Base-by-base conservation (phyloP, 2,329 filamentous ascomycete genomes). In the Cytospora chrysosperma region DNA sequence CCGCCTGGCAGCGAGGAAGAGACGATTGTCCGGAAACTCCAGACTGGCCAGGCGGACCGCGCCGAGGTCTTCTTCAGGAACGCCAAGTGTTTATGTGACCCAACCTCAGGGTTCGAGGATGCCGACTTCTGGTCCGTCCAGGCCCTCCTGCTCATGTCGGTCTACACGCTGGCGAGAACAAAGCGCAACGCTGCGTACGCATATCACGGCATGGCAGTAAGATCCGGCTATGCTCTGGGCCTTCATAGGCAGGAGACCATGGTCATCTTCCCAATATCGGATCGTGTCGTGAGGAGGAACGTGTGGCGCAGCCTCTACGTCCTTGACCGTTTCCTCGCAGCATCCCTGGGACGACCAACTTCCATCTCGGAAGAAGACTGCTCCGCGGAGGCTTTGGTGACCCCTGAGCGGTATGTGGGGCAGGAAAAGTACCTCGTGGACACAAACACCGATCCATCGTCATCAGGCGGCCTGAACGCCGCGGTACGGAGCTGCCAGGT, bases 81-180 rank as follows among this genome's bases (percentile, higher is more conserved):
- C 66, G 87, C 86, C 6, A 85, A 82, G 67, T 78, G 76, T 50
- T 75, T 88, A 19, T 75, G 75, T 21, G 76, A 81, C 53, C 75
- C 77, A 1, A 72, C 77, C 1, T 72, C 75, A 3, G 79, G 84
- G 0, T 82, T 88, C 55, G 86, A 88, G 69, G 83, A 88, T 68
- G 83, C 82, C 26, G 83, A 87, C 61, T 83, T 89, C 63, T 88
- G 86, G 83, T 85, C 85, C 15, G 80, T 90, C 54, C 86, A 89
- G 69, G 85, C 85, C 2, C 75, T 89, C 51, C 74, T 85, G 0
- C 74, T 90, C 40, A 88, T 89, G 82, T 80, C 86, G 0, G 73
- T 88, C 2, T 90, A 88, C 69, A 85, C 84, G 81, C 74, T 90
- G 19, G 79, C 82, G 2, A 79, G 85, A 17, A 86, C 85, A 0